Percentiles rank a stretch among this genome's conserved stretches.
These are phyloP conservation scores for Ogataea salicorniae DNA, from an alignment of 805 yeast species.

Conservation along the genomic window DNA sequence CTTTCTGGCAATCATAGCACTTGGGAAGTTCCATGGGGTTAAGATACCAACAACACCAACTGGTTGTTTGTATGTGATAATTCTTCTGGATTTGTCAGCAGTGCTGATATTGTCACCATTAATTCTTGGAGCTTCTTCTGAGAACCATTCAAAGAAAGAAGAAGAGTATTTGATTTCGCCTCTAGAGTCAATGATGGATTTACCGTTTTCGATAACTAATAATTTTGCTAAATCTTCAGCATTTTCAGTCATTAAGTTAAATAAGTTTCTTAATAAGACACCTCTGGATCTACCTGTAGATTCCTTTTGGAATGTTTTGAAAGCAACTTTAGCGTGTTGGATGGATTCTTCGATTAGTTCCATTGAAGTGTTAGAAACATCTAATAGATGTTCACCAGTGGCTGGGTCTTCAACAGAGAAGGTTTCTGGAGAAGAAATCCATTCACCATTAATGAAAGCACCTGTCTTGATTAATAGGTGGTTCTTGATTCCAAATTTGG, in stretches of 20 bases:
- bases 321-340: constrained; percentile 48
- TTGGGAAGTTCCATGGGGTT: constrained; percentile 84
- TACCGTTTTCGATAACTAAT: constrained; percentile 69
- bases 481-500: constrained; percentile 36
- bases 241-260: constrained; percentile 50
- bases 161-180: constrained; percentile 69
- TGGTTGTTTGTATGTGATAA: constrained; percentile 65
- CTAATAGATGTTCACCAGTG: constrained; percentile 42
- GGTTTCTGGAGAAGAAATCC: constrained; percentile 43
- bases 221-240: constrained; percentile 60
- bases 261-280: constrained; percentile 45
- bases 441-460: constrained; percentile 68
- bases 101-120: constrained; percentile 66
- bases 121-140: constrained; percentile 73
- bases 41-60: constrained; percentile 74
- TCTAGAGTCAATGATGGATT: constrained; percentile 62
- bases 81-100: constrained; percentile 41
- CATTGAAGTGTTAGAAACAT: constrained; percentile 48
- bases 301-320: constrained; percentile 40
- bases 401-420: constrained; percentile 81
- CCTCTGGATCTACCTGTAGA: constrained; percentile 56
- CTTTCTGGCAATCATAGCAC: constrained; percentile 72
- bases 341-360: constrained; percentile 53
- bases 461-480: constrained; percentile 50
- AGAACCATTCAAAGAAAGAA: constrained; percentile 83